phyloP scores from a whole-genome alignment of 257 asterid species.

The Ocimum tenuiflorum region DNA sequence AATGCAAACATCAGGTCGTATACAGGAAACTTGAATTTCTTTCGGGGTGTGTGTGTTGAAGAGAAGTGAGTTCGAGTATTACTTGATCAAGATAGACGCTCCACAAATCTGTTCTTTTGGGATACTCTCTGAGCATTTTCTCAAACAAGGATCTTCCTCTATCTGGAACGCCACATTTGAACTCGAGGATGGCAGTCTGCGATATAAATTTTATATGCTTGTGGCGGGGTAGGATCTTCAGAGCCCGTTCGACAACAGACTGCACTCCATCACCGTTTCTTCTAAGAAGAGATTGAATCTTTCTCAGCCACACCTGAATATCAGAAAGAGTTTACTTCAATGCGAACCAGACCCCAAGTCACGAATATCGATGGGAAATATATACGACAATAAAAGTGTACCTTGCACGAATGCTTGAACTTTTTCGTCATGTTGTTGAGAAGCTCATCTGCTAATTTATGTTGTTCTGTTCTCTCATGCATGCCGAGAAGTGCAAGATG shows the following conservation, averaged over 20 bases:
- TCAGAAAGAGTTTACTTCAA: background rate
- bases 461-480: slow-evolving; percentile 77
- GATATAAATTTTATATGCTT: slow-evolving; percentile 76
- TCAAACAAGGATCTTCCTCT: slow-evolving; percentile 86
- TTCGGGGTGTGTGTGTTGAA: too few relatives aligned
- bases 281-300: slow-evolving; percentile 46
- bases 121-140: slow-evolving; percentile 77
- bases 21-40: too few relatives aligned
- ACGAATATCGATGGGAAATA: background rate
- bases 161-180: slow-evolving; percentile 83
- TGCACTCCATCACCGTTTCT: slow-evolving; percentile 55
- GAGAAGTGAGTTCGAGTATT: slow-evolving; percentile 8
- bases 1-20: too few relatives aligned
- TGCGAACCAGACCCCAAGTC: background rate
- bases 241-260: slow-evolving; percentile 59
- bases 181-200: slow-evolving; percentile 79
- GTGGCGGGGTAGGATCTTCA: slow-evolving; percentile 59
- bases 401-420: slow-evolving; percentile 87
- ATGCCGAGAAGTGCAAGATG: slow-evolving; percentile 70
- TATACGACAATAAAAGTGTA: slow-evolving; percentile 12
- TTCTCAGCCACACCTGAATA: slow-evolving; percentile 78
- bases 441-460: slow-evolving; percentile 57
- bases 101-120: slow-evolving; percentile 93
- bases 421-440: slow-evolving; percentile 73
- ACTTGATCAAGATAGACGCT: slow-evolving; percentile 89